Evolutionary conservation across 2,329 filamentous ascomycete species (phyloP), one percentile per base, ranked within the genome.

Genomic region (Mariannaea sp.): DNA sequence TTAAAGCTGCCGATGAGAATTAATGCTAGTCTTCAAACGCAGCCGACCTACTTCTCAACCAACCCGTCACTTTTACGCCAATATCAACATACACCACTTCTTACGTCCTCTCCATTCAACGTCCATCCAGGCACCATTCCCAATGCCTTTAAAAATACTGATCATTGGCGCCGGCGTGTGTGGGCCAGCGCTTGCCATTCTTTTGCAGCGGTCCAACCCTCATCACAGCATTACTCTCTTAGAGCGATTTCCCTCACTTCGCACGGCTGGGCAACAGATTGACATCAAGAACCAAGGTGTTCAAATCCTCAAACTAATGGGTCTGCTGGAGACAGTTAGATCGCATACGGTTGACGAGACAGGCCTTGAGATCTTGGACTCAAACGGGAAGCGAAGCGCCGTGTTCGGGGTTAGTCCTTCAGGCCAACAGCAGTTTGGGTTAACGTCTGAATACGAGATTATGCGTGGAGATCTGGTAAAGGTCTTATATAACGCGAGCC

Each of bases 221-320:
- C 66, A 67, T 4, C 64, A 68, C 38, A 44, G 52, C 1, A 65
- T 75, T 50, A 76, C 73, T 1, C 49, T 78, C 29, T 47, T 77
- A 36, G 75, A 78, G 51, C 68, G 71, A 1, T 73, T 66, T 41
- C 63, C 74, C 0, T 45, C n/a, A 30, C 50, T 83, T 0, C 75
- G 81, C 2, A 67, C 72, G 1, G 71, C 71, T 0, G 82, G 82
- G 0, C 75, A 78, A 3, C 80, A 83, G 42, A 66, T 85, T 22
- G 83, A 86, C 60, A 68, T 85, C 2, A 75, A 79, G 3, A 77
- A 73, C 10, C 73, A 76, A 17, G 81, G 77, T 0, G 73, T 84
- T 38, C 71, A 79, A 14, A 74, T 80, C 7, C 65, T 82, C 13
- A 75, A 71, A 49, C 73, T 73, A 3, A 62, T 61, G 58, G 49